Evolutionary conservation across 2,329 filamentous ascomycete species (phyloP).

Genomic region (Xylaria sp.): DNA sequence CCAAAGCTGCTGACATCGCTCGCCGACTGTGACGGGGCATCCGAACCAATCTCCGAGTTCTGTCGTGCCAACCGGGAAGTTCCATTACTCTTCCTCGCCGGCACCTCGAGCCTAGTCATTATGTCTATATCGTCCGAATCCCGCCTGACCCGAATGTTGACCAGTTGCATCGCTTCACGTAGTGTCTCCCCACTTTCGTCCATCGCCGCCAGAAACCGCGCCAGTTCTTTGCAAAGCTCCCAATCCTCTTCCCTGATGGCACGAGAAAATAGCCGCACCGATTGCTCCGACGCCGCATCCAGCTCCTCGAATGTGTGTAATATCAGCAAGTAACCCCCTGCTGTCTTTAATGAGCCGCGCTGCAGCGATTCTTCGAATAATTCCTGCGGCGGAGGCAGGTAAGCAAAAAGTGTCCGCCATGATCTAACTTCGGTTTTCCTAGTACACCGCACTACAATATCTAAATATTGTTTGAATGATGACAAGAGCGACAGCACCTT

Average conservation of each 20-base stretch:
- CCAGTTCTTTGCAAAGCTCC: constrained; percentile 94
- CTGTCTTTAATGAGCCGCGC: constrained; percentile 86
- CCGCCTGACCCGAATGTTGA: constrained; percentile 47
- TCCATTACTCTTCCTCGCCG: constrained; percentile 33
- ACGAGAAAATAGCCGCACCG: constrained; percentile 76
- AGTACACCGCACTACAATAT: constrained; percentile 95
- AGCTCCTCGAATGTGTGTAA: constrained; percentile 80
- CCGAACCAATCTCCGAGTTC: constrained; percentile 37
- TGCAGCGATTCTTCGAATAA: constrained; percentile 91
- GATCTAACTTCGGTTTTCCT: constrained; percentile 94
- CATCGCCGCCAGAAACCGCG: constrained; percentile 90
- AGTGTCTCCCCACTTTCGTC: constrained; percentile 85
- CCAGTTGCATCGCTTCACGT: constrained; percentile 68
- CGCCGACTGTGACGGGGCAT: constrained; percentile 35
- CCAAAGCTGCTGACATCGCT: constrained; percentile 38
- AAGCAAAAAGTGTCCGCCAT: constrained; percentile 91
- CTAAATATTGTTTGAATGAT: constrained; percentile 82
- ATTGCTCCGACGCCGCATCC: constrained; percentile 71
- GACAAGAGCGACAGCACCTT: constrained; percentile 66
- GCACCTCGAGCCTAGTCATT: constrained; percentile 39
- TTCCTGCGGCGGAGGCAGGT: constrained; percentile 86
- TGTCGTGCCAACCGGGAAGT: constrained; percentile 30
- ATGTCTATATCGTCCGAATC: constrained; percentile 36
- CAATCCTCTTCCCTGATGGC: constrained; percentile 87
- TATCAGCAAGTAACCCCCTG: constrained; percentile 93